Percentiles rank a stretch among this genome's conserved stretches.
phyloP scores from a whole-genome alignment of 2,329 filamentous ascomycete genomes.

The Nigrospora sphaerica region DNA sequence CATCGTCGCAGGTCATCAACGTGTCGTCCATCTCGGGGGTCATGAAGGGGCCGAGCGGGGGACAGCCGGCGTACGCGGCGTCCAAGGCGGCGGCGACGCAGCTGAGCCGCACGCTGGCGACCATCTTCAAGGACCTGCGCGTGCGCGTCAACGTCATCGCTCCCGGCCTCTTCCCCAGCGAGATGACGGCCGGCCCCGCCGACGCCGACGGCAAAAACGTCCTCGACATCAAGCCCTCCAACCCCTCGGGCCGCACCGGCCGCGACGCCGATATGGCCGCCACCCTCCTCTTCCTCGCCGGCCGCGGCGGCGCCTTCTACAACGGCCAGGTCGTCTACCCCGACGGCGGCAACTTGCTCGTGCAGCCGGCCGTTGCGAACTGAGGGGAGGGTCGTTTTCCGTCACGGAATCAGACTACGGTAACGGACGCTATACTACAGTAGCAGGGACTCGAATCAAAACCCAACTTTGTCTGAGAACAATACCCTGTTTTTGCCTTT shows the following conservation, averaged over 20 bases:
- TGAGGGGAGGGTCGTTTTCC: too few relatives aligned
- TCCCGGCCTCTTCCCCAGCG: conserved; percentile 34
- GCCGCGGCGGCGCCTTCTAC: conserved; percentile 41
- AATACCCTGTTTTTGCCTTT: too few relatives aligned
- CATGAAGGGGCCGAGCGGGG: conserved; percentile 41
- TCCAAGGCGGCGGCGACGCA: conserved; percentile 41
- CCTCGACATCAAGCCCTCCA: conserved; percentile 30
- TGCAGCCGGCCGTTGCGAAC: not conserved
- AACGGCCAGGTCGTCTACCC: conserved; percentile 47
- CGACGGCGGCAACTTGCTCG: conserved; percentile 29
- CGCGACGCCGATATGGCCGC: conserved; percentile 43
- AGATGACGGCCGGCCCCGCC: conserved; percentile 40
- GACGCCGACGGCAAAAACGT: conserved; percentile 38
- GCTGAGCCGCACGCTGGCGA: conserved; percentile 35
- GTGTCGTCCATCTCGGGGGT: conserved; percentile 42
- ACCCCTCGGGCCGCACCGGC: conserved; percentile 33
- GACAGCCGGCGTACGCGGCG: conserved; percentile 44
- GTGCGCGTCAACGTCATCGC: conserved; percentile 51
- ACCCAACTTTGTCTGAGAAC: too few relatives aligned
- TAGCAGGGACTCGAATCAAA: too few relatives aligned
- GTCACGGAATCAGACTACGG: too few relatives aligned
- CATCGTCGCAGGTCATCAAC: conserved; percentile 42
- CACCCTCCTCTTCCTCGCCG: conserved; percentile 41
- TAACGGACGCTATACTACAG: too few relatives aligned
- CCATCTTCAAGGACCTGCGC: conserved; percentile 37